A percentile compares a stretch with the other conserved stretches of the same genome.
phyloP scores from a whole-genome alignment of 2,329 filamentous ascomycete species.

The Phialophora verrucosa region DNA sequence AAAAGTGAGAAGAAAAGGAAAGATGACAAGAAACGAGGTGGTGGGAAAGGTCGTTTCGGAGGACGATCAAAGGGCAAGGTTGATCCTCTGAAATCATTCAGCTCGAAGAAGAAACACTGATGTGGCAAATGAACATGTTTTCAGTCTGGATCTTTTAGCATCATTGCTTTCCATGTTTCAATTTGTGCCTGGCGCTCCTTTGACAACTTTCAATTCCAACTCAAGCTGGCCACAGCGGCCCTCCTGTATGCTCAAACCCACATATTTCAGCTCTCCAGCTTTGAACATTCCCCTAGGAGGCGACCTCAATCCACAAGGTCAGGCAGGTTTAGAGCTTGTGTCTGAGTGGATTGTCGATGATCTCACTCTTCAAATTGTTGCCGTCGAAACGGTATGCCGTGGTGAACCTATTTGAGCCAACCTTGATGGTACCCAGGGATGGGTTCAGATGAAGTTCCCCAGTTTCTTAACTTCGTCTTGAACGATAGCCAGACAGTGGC shows the following conservation, averaged over 20 bases:
- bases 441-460: neutral
- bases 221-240: neutral
- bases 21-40: slow-evolving; percentile 48
- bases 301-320: neutral
- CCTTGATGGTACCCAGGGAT: neutral
- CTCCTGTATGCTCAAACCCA: neutral
- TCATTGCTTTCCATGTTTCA: neutral
- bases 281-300: neutral
- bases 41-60: slow-evolving; percentile 51
- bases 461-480: neutral
- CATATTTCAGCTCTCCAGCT: neutral
- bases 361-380: neutral
- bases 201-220: neutral
- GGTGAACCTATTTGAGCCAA: neutral
- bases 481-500: neutral
- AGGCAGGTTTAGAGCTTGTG: neutral
- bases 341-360: neutral
- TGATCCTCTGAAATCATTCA: slow-evolving; percentile 90
- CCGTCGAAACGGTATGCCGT: neutral
- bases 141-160: neutral
- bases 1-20: slow-evolving; percentile 59
- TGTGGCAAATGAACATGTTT: neutral
- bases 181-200: neutral
- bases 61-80: slow-evolving; percentile 64
- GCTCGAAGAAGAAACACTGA: slow-evolving; percentile 55